Evolutionary conservation across 768 basidiomycete genomes (phyloP), one percentile per base, ranked within the genome.

Genomic region (Lanmaoa pseudosensibilis): DNA sequence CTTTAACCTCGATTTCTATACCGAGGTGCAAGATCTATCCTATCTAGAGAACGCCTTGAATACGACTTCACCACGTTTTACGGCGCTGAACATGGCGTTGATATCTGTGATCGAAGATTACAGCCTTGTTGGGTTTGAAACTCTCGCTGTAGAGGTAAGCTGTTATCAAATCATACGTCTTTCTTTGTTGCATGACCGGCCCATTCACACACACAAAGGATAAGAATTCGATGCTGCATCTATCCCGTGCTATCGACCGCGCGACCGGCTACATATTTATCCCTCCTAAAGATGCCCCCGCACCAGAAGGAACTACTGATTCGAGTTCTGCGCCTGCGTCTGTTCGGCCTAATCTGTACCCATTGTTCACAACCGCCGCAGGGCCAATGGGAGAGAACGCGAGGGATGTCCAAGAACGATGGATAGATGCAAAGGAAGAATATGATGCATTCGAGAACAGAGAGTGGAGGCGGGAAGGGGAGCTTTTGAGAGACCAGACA

Each of bases 1-100:
- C 43, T 98, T 99, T 78, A 97, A 96, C 66, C 86, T 99, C 30
- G 92, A 94, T 61, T 99, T 91, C 71, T 98, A 98, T 72, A 98
- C 97, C 40, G 94, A 99, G 73, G 97, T 97, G 0, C 94, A 97
- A 72, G 96, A 99, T 68, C 79, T 99, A 0, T 87, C 88, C 1
- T 88, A 98, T 70, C 83, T 99, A 21, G 84, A 92, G 61, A 87
- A 87, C 59, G 75, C 84, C 0, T 82, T 98, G 16, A 78, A 81
- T 18, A 78, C 84, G 0, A 68, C 83, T 1, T 81, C 88, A 0
- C 84, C 87, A 2, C 85, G 86, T 38, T 97, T 85, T 64, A 75
- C 81, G 0, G 85, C 86, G 9, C 74, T 99, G 44, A 98, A 98
- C 69, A 85, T 89, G 80, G 88, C 90, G 0, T 86, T 98, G 68